A percentile compares a stretch with the other conserved stretches of the same genome.
Evolutionary conservation across 768 basidiomycete genomes (phyloP).

Genomic region (Neoboletus brunneissimus): DNA sequence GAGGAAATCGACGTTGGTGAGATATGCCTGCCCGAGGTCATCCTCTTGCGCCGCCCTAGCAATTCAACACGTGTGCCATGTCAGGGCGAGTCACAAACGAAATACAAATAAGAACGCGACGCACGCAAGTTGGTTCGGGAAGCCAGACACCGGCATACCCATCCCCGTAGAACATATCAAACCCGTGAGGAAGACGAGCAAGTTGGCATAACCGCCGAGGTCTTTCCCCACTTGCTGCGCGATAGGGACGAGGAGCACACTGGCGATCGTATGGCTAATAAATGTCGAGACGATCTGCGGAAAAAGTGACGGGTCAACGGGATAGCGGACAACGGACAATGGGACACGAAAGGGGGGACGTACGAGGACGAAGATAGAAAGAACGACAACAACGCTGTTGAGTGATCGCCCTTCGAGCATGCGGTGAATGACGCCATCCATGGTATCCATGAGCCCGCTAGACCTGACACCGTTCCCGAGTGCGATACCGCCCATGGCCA

Average conservation of each 20-base stretch:
- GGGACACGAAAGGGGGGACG: conserved; percentile 20
- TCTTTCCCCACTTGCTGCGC: conserved; percentile 86
- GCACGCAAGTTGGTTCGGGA: conserved; percentile 96
- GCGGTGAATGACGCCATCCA: conserved; percentile 61
- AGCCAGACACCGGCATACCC: conserved; percentile 99
- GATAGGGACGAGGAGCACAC: conserved; percentile 94
- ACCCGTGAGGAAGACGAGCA: conserved; percentile 91
- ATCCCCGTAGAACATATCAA: conserved; percentile 94
- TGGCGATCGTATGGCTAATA: conserved; percentile 97
- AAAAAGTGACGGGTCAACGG: not conserved
- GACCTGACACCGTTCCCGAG: conserved; percentile 90
- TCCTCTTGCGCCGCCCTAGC: conserved; percentile 87
- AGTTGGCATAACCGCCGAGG: conserved; percentile 67
- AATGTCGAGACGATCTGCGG: conserved; percentile 81
- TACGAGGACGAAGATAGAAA: conserved; percentile 70
- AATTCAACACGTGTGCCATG: not conserved
- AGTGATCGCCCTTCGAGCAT: conserved; percentile 61
- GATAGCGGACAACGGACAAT: not conserved
- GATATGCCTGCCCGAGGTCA: conserved; percentile 87
- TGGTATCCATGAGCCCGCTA: conserved; percentile 79
- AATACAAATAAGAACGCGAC: conserved; percentile 20
- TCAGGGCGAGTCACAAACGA: not conserved
- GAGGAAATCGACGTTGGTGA: conserved; percentile 83
- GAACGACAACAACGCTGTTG: conserved; percentile 68
- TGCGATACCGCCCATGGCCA: conserved; percentile 97